These are phyloP conservation scores for Microsporum canis DNA, from an alignment of 2,329 filamentous ascomycete genomes.

Conservation along the genomic window DNA sequence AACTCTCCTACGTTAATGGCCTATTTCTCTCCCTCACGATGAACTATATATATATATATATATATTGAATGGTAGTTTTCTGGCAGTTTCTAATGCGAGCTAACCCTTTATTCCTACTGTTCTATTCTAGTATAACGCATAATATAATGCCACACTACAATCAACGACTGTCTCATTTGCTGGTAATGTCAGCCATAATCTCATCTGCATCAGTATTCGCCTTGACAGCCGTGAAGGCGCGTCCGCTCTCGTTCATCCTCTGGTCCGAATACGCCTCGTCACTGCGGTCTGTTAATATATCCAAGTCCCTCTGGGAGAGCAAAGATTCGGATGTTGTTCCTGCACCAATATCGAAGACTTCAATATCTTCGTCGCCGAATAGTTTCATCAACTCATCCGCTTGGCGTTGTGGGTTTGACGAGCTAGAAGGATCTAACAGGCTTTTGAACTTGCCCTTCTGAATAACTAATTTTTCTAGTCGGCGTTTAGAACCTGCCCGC, in stretches of 20 bases:
- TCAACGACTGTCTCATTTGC: constrained; percentile 10
- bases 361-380: constrained; percentile 61
- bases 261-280: constrained; percentile 60
- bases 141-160: neutral
- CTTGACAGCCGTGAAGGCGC: constrained; percentile 63
- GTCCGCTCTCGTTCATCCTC: constrained; percentile 51
- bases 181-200: constrained; percentile 13
- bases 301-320: constrained; percentile 63
- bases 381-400: constrained; percentile 53
- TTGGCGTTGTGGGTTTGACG: constrained; percentile 37
- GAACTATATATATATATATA: neutral
- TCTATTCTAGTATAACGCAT: constrained; percentile 6
- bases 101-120: constrained; percentile 11
- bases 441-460: constrained; percentile 77
- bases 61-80: neutral
- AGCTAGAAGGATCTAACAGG: constrained; percentile 47
- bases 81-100: neutral
- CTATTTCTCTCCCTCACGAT: constrained; percentile 6
- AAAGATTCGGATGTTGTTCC: constrained; percentile 51
- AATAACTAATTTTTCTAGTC: constrained; percentile 89
- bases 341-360: constrained; percentile 46
- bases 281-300: constrained; percentile 65
- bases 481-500: constrained; percentile 80
- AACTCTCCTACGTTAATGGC: neutral
- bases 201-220: constrained; percentile 47